phyloP scores from a whole-genome alignment of 768 basidiomycete species.

The Kwoniella pini region DNA sequence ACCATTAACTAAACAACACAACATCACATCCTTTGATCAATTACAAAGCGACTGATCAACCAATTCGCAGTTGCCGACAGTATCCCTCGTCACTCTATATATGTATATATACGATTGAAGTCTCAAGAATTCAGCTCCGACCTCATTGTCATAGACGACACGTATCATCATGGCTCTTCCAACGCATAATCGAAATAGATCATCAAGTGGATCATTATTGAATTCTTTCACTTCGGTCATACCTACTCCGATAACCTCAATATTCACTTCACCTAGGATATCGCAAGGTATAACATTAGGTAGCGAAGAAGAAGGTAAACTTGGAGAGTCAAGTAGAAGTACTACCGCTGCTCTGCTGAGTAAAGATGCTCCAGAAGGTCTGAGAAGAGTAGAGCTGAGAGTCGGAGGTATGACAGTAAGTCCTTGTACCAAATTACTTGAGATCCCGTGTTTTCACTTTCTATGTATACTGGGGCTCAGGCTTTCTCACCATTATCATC shows the following conservation, averaged over 20 bases:
- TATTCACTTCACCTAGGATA: constrained; percentile 23
- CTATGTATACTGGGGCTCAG: background rate
- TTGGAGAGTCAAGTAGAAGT: constrained; percentile 18
- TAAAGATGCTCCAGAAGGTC: constrained; percentile 18
- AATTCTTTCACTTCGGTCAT: constrained; percentile 13
- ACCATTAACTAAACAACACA: no score
- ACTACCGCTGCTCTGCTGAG: constrained; percentile 4
- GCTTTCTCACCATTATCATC: background rate
- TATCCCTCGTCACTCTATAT: no score
- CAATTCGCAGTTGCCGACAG: no score
- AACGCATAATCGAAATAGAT: constrained; percentile 6
- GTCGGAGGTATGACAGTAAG: constrained; percentile 54
- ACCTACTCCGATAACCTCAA: constrained; percentile 11
- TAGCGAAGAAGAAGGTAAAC: constrained; percentile 18
- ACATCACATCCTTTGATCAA: no score
- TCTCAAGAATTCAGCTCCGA: background rate
- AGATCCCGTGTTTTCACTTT: no score
- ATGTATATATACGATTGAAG: background rate
- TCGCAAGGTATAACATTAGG: constrained; percentile 17
- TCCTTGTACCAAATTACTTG: no score
- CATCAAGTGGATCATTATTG: constrained; percentile 13
- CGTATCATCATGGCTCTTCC: background rate
- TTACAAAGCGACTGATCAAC: no score
- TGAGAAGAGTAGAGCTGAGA: constrained; percentile 43
- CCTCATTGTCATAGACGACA: background rate